A percentile compares a stretch with the other conserved stretches of the same genome.
These are phyloP conservation scores for Daldinia grandis DNA, from an alignment of 495 filamentous ascomycete species.

Conservation along the genomic window DNA sequence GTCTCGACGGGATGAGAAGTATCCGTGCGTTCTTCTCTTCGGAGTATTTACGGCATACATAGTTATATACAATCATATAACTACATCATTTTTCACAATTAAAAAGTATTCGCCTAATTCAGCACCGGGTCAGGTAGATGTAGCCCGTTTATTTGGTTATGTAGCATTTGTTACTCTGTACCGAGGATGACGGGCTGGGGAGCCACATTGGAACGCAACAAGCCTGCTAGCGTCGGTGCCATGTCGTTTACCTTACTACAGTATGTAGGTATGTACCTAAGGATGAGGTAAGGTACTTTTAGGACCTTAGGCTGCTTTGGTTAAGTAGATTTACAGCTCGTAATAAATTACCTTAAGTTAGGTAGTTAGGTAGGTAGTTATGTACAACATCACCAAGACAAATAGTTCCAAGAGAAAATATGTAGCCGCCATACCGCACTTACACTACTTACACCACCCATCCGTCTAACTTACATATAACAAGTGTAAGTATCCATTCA, in stretches of 20 bases:
- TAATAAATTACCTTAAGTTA: not conserved
- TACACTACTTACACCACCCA: not conserved
- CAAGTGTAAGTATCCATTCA: not conserved
- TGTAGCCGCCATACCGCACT: conserved; percentile 5
- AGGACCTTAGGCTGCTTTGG: conserved; percentile 12
- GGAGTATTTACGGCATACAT: conserved; percentile 2
- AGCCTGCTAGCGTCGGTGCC: conserved; percentile 34
- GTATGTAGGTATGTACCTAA: no score
- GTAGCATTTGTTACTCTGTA: conserved; percentile 32
- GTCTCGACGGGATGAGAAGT: not conserved
- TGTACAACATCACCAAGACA: conserved; percentile 1
- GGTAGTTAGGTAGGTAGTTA: no score
- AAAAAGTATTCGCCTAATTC: not conserved
- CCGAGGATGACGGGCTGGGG: conserved; percentile 18
- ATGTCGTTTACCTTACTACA: conserved; percentile 37
- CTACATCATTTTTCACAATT: not conserved
- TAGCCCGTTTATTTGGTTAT: no score
- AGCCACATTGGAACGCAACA: conserved; percentile 17
- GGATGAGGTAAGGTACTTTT: no score
- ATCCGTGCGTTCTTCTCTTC: conserved; percentile 2
- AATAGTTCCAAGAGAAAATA: conserved; percentile 13
- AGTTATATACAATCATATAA: no score
- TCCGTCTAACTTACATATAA: not conserved
- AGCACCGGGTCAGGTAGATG: conserved; percentile 1
- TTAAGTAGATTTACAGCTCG: not conserved